Conservation (phyloP, 2,329 filamentous ascomycete species). For the Arthrobotrys musiformis region DNA sequence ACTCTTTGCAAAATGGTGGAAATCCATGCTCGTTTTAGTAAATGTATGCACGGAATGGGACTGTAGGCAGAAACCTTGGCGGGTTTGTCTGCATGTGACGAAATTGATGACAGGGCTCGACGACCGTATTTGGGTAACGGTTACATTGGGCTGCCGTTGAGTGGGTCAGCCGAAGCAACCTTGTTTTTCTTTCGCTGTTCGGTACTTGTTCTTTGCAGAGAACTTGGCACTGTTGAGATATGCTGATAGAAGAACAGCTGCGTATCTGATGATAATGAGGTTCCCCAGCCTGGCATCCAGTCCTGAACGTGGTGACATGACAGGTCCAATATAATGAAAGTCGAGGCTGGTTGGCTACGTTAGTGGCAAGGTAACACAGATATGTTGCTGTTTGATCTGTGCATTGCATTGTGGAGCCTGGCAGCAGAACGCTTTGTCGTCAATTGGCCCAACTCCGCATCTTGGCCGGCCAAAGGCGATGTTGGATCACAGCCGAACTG, state of each 20-base stretch:
- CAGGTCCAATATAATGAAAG: slow-evolving; percentile 6
- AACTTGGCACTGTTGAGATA: slow-evolving; percentile 6
- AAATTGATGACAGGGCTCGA: slow-evolving; percentile 40
- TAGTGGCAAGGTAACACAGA: slow-evolving; percentile 51
- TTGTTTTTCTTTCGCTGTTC: slow-evolving; percentile 51
- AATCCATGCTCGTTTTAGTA: slow-evolving; percentile 21
- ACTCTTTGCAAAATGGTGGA: slow-evolving; percentile 10
- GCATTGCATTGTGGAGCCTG: slow-evolving; percentile 18
- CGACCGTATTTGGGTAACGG: slow-evolving; percentile 49
- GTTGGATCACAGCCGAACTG: slow-evolving; percentile 1
- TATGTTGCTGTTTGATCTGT: slow-evolving; percentile 36
- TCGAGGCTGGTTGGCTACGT: slow-evolving; percentile 31
- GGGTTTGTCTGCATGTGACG: slow-evolving; percentile 42
- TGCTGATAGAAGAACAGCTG: background rate
- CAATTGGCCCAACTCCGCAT: slow-evolving; percentile 23
- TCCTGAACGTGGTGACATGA: slow-evolving; percentile 16
- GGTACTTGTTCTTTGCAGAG: slow-evolving; percentile 31
- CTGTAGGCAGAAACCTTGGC: slow-evolving; percentile 51
- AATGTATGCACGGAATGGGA: slow-evolving; percentile 19
- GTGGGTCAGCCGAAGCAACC: slow-evolving; percentile 52
- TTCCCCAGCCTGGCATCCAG: background rate
- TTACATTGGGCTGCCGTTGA: slow-evolving; percentile 44
- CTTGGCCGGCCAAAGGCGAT: background rate
- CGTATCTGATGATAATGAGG: slow-evolving; percentile 26
- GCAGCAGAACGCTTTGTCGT: slow-evolving; percentile 4